phyloP scores from a whole-genome alignment of 2,329 filamentous ascomycete species.

The Pestalotiopsis sp. region DNA sequence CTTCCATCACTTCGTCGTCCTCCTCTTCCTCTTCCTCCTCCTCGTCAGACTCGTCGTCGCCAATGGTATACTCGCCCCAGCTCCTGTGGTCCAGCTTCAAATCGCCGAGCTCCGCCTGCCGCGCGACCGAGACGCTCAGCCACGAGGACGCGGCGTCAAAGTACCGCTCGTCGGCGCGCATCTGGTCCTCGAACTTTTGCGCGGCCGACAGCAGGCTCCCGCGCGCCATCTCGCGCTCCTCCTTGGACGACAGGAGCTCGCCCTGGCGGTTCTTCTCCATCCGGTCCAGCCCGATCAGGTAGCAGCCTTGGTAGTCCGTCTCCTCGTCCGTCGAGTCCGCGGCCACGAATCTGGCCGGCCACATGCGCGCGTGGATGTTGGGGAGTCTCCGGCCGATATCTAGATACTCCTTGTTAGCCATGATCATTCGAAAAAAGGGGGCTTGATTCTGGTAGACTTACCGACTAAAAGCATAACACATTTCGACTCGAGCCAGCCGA shows the following conservation, averaged over 20 bases:
- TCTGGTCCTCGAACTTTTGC: conserved; percentile 50
- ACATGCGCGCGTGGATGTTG: conserved; percentile 58
- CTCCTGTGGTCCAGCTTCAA: conserved; percentile 49
- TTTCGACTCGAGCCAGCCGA: conserved; percentile 68
- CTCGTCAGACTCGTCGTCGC: conserved; percentile 37
- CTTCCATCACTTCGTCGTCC: conserved; percentile 39
- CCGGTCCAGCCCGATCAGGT: conserved; percentile 61
- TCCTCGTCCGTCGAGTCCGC: conserved; percentile 25
- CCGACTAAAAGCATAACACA: conserved; percentile 61
- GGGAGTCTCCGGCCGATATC: conserved; percentile 57
- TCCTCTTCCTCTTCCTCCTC: conserved; percentile 40
- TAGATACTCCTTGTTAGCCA: not conserved
- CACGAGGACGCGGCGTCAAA: conserved; percentile 53
- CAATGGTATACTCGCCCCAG: conserved; percentile 50
- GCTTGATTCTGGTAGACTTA: conserved; percentile 34
- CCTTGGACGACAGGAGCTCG: conserved; percentile 27
- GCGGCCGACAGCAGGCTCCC: conserved; percentile 47
- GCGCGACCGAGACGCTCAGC: conserved; percentile 47
- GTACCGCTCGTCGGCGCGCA: conserved; percentile 48
- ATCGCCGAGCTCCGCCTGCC: conserved; percentile 40
- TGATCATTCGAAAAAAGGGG: not conserved
- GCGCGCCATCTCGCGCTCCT: conserved; percentile 45
- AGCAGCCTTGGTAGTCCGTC: conserved; percentile 61
- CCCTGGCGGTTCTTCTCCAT: conserved; percentile 26
- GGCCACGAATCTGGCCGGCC: conserved; percentile 63